phyloP scores from a whole-genome alignment of 352 stramenopile genomes.

The Globisporangium parvum region DNA sequence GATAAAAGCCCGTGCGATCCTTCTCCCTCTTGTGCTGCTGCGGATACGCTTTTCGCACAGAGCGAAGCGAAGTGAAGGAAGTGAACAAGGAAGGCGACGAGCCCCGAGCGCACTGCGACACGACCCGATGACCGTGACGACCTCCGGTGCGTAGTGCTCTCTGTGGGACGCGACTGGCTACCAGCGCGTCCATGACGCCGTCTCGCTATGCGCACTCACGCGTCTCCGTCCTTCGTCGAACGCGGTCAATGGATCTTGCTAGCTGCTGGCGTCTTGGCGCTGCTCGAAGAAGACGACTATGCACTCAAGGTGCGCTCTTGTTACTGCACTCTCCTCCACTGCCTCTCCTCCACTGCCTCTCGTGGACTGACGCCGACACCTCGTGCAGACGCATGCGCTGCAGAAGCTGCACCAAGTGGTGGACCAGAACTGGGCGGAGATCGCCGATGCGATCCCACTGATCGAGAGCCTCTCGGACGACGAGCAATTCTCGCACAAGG shows the following conservation, averaged over 20 bases:
- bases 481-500: constrained; percentile 83
- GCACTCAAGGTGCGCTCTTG: constrained; percentile 58
- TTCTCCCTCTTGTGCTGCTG: neutral
- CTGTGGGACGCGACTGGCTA: neutral
- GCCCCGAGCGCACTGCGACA: neutral
- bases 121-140: constrained; percentile 1
- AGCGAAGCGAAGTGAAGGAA: too few species aligned
- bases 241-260: constrained; percentile 14
- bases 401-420: constrained; percentile 91
- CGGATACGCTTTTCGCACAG: neutral
- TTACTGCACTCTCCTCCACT: neutral
- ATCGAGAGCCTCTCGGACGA: constrained; percentile 95
- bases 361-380: constrained; percentile 2
- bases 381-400: constrained; percentile 77
- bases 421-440: constrained; percentile 93
- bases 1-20: neutral
- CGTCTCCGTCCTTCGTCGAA: too few species aligned
- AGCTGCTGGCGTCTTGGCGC: constrained; percentile 85
- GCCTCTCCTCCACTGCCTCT: neutral
- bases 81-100: neutral
- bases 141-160: neutral
- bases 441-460: constrained; percentile 85
- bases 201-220: constrained; percentile 3
- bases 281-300: constrained; percentile 91
- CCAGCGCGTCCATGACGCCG: neutral